phyloP scores from a whole-genome alignment of 495 filamentous ascomycete species.

The Pseudotulostoma volvatum region DNA sequence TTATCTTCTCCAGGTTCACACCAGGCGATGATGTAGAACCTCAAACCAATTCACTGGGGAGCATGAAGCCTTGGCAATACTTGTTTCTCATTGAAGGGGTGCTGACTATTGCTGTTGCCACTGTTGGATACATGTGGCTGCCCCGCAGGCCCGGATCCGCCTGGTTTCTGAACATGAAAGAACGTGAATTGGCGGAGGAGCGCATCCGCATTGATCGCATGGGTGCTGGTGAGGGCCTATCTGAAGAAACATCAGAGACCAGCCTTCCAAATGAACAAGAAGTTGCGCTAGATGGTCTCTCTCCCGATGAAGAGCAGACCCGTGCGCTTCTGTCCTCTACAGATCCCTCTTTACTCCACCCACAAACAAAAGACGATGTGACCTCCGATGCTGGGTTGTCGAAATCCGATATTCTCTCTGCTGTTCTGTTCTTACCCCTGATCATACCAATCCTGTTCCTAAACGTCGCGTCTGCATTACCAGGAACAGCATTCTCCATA shows the following conservation, averaged over 20 bases:
- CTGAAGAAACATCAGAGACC: too few relatives aligned
- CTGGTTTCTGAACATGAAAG: slow-evolving; percentile 44
- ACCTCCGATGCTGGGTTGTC: slow-evolving; percentile 3
- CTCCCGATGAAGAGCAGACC: too few relatives aligned
- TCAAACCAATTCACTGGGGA: too few relatives aligned
- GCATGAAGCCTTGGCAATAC: slow-evolving; percentile 47
- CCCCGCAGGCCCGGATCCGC: slow-evolving; percentile 41
- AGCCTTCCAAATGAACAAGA: too few relatives aligned
- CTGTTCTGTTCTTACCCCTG: slow-evolving; percentile 1
- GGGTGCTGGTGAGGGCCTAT: too few relatives aligned
- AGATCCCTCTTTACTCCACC: too few relatives aligned
- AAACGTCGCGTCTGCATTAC: slow-evolving; percentile 39
- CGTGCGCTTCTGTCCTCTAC: too few relatives aligned
- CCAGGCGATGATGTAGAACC: too few relatives aligned
- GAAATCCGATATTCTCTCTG: not conserved
- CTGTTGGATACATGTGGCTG: slow-evolving; percentile 47
- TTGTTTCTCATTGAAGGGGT: slow-evolving; percentile 58
- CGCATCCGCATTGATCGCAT: not conserved
- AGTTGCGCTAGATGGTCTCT: too few relatives aligned
- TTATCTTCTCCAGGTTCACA: not conserved
- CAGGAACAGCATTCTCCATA: slow-evolving; percentile 34
- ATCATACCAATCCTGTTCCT: slow-evolving; percentile 22
- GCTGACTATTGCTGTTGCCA: slow-evolving; percentile 39
- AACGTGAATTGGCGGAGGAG: slow-evolving; percentile 12
- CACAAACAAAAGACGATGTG: slow-evolving; percentile 1